phyloP scores from a whole-genome alignment of 2,329 filamentous ascomycete species.

The Talaromyces sp. region DNA sequence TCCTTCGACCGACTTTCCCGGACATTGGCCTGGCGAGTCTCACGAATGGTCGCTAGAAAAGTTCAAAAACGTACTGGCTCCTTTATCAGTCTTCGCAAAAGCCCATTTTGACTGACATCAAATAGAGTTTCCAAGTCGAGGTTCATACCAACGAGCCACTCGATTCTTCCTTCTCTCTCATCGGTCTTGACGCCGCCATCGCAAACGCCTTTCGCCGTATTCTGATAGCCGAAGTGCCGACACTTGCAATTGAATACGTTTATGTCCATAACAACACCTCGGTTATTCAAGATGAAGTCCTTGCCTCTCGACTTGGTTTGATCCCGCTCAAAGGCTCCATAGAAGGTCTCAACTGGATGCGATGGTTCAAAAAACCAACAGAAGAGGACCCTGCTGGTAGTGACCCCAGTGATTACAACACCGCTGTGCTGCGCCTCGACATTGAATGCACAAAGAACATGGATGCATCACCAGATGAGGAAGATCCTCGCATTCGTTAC shows the following conservation, averaged over 20 bases:
- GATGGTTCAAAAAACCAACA: constrained; percentile 71
- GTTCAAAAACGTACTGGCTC: constrained; percentile 56
- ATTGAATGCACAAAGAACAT: constrained; percentile 76
- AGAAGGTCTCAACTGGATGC: constrained; percentile 74
- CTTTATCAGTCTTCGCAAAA: constrained; percentile 6
- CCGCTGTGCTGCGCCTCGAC: constrained; percentile 71
- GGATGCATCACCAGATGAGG: constrained; percentile 66
- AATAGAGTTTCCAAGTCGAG: constrained; percentile 63
- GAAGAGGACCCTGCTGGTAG: constrained; percentile 57
- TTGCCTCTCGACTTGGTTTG: constrained; percentile 82
- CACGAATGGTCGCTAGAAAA: constrained; percentile 70
- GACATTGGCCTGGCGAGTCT: constrained; percentile 85
- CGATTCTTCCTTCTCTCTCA: constrained; percentile 82
- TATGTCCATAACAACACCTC: constrained; percentile 96
- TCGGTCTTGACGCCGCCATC: constrained; percentile 86
- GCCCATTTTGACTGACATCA: not conserved
- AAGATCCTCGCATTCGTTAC: constrained; percentile 79
- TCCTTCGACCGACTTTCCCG: constrained; percentile 84
- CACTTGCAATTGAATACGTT: constrained; percentile 87
- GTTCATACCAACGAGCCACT: constrained; percentile 79
- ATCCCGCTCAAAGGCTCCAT: constrained; percentile 80
- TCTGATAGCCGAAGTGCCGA: constrained; percentile 88
- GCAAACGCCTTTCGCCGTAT: constrained; percentile 98
- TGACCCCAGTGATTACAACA: constrained; percentile 72
- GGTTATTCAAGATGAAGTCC: constrained; percentile 95